Percentiles rank a stretch among this genome's conserved stretches.
Conservation (phyloP, 129 eudicot species). For the carrot (Daucus carota) region DH1_v3.0 NC_030384.2:34600501-34601000, state of each 20-base stretch:
- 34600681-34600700: background rate
- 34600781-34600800: background rate
- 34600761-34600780: background rate
- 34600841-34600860: background rate
- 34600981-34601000: background rate
- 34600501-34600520: conserved; percentile 70
- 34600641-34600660: background rate
- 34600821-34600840: background rate
- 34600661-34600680: background rate
- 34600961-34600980: background rate
- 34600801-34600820: background rate
- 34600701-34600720: background rate
- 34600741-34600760: background rate
- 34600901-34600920: conserved; percentile 2
- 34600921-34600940: background rate
- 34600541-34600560: conserved; percentile 13
- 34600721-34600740: background rate
- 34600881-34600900: conserved; percentile 22
- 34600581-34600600: background rate
- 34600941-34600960: background rate
- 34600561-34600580: conserved; percentile 5
- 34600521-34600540: conserved; percentile 30
- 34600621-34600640: background rate
- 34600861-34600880: background rate
- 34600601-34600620: background rate